Evolutionary conservation across 805 yeast genomes (phyloP), one percentile per base, ranked within the genome.

Genomic region (Schizosaccharomyces octosporus): DNA sequence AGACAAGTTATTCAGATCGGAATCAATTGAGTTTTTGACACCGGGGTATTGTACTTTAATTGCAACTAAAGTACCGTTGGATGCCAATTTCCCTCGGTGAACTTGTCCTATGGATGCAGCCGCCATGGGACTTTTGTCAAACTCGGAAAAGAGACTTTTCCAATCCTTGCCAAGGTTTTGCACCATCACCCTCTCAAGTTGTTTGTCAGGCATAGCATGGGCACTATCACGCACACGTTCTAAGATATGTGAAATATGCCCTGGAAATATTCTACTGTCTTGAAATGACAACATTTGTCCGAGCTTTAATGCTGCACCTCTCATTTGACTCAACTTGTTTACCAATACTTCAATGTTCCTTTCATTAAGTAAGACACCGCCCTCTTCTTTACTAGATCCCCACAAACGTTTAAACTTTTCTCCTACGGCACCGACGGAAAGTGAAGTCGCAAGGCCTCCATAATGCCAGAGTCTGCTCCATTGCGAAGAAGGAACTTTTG

Each of bases 41-140:
- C 98, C 98, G 0, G 98, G 98, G 67, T 93, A 93, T 72, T 93
- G 98, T 6, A 90, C 89, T 69, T 93, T 93, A 11, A 90, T 95
- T 11, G 95, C 98, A 24, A 89, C 96, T 6, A 58, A 32, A 19
- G 61, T 60, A 7, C 66, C 66, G 19, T 58, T 59, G 17, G 42
- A 54, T 2, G 61, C 61, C 36, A 74, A 65, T 24, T 79, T 81
- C 1, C 95, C 98, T 45, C 76, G 78, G 71, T 93, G 98, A 5
- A 93, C 97, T 72, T 93, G 97, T 1, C 97, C 97, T 65, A 93
- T 93, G 4, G 96, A 87, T 0, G 98, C 95, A 2, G 98, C 97
- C 0, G 97, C 97, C 62, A 93, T 80, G 4, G 98, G 98, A 27
- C 84, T 76, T 65, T 86, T 93, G 62, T 87, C 87, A 71, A 93